phyloP scores from a whole-genome alignment of 768 basidiomycete species.

The Termitomyces sp. region DNA sequence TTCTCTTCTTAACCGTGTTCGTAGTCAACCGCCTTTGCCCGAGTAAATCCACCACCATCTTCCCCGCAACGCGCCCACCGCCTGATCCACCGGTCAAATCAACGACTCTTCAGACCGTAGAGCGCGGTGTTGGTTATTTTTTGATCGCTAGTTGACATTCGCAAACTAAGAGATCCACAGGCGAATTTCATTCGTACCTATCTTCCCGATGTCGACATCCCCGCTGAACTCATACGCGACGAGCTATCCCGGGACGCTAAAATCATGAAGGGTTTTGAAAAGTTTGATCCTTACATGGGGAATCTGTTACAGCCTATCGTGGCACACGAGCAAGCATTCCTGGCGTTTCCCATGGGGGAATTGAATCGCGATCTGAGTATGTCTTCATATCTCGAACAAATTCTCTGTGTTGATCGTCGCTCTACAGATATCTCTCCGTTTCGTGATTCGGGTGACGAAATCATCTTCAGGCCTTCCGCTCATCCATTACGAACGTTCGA shows the following conservation, averaged over 20 bases:
- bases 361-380: constrained; percentile 55
- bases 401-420: background rate
- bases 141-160: background rate
- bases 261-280: constrained; percentile 24
- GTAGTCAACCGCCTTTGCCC: constrained; percentile 13
- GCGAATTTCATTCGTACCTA: constrained; percentile 66
- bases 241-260: constrained; percentile 44
- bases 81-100: constrained; percentile 22
- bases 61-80: constrained; percentile 51
- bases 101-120: constrained; percentile 44
- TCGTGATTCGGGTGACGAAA: constrained; percentile 23
- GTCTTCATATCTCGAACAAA: constrained; percentile 12
- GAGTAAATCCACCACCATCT: constrained; percentile 36
- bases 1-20: background rate
- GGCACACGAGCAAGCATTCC: constrained; percentile 23
- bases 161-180: constrained; percentile 28
- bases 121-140: constrained; percentile 59
- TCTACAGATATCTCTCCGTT: constrained; percentile 14
- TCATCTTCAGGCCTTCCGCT: constrained; percentile 35
- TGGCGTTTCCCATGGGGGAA: constrained; percentile 65
- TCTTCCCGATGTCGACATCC: constrained; percentile 71
- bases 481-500: constrained; percentile 42
- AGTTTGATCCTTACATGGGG: constrained; percentile 55
- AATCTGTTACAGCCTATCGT: constrained; percentile 43
- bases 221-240: constrained; percentile 58